Evolutionary conservation across 2,329 filamentous ascomycete species (phyloP).

Genomic region (Mariannaea elegans): DNA sequence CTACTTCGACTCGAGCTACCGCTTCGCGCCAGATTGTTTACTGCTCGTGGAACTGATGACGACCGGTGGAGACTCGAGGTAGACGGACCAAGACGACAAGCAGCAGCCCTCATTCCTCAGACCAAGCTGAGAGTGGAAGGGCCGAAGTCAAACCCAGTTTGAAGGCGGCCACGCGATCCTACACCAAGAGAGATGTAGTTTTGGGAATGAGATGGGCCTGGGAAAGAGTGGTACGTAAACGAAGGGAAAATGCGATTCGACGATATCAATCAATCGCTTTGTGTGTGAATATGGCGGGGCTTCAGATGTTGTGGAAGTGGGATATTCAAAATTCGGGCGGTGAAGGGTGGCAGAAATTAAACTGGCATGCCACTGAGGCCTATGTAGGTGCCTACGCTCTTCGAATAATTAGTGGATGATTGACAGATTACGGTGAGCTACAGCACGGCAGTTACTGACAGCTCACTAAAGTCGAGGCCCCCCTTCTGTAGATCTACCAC

Average conservation of each 20-base stretch:
- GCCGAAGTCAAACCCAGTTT: constrained; percentile 9
- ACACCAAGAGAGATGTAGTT: neutral
- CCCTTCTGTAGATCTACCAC: too few relatives aligned
- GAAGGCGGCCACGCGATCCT: too few relatives aligned
- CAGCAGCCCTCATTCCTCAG: constrained; percentile 41
- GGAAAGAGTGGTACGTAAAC: neutral
- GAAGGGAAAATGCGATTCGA: neutral
- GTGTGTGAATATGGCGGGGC: constrained; percentile 17
- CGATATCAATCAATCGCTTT: constrained; percentile 7
- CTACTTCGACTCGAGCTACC: constrained; percentile 13
- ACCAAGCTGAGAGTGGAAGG: constrained; percentile 1
- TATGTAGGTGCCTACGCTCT: too few relatives aligned
- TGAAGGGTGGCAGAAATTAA: constrained; percentile 39
- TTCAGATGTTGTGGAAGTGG: constrained; percentile 30
- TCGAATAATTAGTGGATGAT: too few relatives aligned
- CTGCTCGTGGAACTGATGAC: constrained; percentile 26
- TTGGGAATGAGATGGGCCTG: neutral
- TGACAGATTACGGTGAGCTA: neutral
- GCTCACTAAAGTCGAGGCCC: neutral
- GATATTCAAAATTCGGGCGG: constrained; percentile 41
- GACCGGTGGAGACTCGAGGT: constrained; percentile 33
- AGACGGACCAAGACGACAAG: constrained; percentile 35
- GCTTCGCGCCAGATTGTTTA: constrained; percentile 9
- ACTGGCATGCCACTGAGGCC: too few relatives aligned
- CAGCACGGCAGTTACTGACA: neutral